Percentiles rank a stretch among this genome's conserved stretches.
Conservation (phyloP, 495 filamentous ascomycete genomes). For the Trichoderma virens region DNA sequence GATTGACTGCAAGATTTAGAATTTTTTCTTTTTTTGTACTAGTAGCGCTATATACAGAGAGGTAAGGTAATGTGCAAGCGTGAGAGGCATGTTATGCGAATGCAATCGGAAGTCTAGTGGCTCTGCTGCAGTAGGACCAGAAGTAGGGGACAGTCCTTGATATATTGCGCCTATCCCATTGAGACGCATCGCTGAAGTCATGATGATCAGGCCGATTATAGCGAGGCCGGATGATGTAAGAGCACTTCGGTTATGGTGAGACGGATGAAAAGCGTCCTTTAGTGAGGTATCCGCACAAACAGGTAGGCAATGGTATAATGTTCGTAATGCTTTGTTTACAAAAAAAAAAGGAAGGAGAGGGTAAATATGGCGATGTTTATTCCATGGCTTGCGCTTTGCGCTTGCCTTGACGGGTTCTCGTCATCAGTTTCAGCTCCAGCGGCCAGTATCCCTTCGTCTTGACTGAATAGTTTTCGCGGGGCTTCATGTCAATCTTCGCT, state of each 20-base stretch:
- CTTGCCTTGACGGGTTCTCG: conserved; percentile 39
- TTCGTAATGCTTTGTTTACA: too few species aligned
- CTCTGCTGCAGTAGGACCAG: too few species aligned
- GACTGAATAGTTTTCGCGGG: conserved; percentile 20
- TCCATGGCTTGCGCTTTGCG: conserved; percentile 17
- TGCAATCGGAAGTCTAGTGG: background rate
- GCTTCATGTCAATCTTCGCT: conserved; percentile 48
- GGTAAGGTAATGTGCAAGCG: background rate
- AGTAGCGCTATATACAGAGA: background rate
- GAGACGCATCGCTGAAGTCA: too few species aligned
- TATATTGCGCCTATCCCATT: too few species aligned
- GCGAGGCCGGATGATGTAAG: too few species aligned
- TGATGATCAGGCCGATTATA: too few species aligned
- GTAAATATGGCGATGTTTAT: background rate
- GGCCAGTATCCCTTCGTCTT: conserved; percentile 42
- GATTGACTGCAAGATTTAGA: too few species aligned
- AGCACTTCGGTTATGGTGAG: too few species aligned
- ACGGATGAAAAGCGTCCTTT: too few species aligned
- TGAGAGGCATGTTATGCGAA: background rate
- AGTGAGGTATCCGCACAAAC: too few species aligned
- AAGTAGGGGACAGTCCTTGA: too few species aligned
- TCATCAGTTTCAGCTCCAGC: conserved; percentile 55
- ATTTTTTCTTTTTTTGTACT: background rate
- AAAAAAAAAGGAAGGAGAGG: background rate
- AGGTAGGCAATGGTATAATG: too few species aligned